Evolutionary conservation across 192 early-diverging fungal species (phyloP), one percentile per base, ranked within the genome.

Genomic region (Diversispora eburnea): DNA sequence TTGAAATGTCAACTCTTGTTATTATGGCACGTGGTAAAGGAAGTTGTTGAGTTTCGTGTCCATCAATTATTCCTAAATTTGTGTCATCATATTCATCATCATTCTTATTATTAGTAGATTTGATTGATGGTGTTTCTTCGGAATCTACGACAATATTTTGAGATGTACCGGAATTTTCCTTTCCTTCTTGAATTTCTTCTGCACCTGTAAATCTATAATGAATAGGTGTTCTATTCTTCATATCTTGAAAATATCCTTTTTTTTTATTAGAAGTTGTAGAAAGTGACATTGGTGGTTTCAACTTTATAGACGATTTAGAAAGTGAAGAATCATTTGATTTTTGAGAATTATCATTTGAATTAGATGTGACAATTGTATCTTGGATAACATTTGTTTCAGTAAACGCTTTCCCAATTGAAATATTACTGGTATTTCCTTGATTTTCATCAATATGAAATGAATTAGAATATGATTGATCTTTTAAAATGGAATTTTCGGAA

Each of bases 191-290:
- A 20, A 51, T 51, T 19, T 67, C 47, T 49, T 67, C 47, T 33
- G 25, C 2, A 33, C 25, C 25, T 33, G 25, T 33, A 25, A 67
- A 67, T 51, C 65, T 67, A 22, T 51, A 3, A 52, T 67, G 65
- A 19, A 15, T 49, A 22, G 65, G 65, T 52, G 10, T 49, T 46
- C 17, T 49, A 46, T 41, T 25, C 13, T 17, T 7, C 46, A 67
- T 67, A 4, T 20, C 65, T 67, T 67, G 65, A 67, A 49, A 19
- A 48, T 67, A 67, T 49, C 65, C 65, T 67, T 67, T 67, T 20
- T 48, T 67, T 67, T 67, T 67, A 49, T 67, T 67, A n/a, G 65
- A 67, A 19, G 65, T 67, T 49, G 65, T 17, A 51, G 65, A 67
- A 49, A 67, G 22, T 8, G 65, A 67, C n/a, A 67, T 13, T 20